phyloP scores from a whole-genome alignment of 2,329 filamentous ascomycete species.

The Cladophialophora bantiana region DNA sequence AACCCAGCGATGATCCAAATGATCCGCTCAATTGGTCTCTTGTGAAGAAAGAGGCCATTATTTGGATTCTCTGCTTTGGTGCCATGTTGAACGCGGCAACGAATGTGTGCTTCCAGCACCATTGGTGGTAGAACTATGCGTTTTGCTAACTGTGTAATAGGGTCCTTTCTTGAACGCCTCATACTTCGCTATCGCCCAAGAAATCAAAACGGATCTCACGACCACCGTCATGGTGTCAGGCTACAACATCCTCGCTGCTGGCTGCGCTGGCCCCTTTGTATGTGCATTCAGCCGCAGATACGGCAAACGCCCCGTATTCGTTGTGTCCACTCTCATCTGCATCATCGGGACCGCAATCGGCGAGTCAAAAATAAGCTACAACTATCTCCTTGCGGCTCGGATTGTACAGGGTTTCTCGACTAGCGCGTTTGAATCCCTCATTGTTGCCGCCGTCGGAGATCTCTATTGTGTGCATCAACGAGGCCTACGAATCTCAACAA shows the following conservation, averaged over 20 bases:
- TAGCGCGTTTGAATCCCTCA: conserved; percentile 57
- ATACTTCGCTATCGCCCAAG: conserved; percentile 18
- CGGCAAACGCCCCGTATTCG: conserved; percentile 44
- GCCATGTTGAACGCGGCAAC: conserved; percentile 25
- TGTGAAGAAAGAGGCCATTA: conserved; percentile 22
- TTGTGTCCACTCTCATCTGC: conserved; percentile 42
- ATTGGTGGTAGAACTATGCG: background rate
- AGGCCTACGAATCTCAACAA: conserved; percentile 29
- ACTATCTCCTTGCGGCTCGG: conserved; percentile 57
- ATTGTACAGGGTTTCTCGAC: conserved; percentile 57
- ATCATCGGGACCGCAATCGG: conserved; percentile 53
- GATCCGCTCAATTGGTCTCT: conserved; percentile 29
- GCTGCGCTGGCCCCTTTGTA: conserved; percentile 27
- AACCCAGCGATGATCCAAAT: conserved; percentile 27
- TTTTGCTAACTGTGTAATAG: background rate
- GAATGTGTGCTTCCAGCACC: conserved; percentile 11
- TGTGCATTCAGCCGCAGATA: conserved; percentile 53
- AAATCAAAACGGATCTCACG: conserved; percentile 28
- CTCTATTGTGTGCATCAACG: conserved; percentile 45
- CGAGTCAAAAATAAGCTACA: conserved; percentile 52
- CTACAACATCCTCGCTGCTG: conserved; percentile 27
- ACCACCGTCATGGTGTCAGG: conserved; percentile 26
- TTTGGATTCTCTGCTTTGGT: conserved; percentile 23
- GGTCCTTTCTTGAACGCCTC: conserved; percentile 23
- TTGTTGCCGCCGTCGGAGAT: conserved; percentile 56